Evolutionary conservation across 2,329 filamentous ascomycete species (phyloP).

Genomic region (Phoma herbarum): DNA sequence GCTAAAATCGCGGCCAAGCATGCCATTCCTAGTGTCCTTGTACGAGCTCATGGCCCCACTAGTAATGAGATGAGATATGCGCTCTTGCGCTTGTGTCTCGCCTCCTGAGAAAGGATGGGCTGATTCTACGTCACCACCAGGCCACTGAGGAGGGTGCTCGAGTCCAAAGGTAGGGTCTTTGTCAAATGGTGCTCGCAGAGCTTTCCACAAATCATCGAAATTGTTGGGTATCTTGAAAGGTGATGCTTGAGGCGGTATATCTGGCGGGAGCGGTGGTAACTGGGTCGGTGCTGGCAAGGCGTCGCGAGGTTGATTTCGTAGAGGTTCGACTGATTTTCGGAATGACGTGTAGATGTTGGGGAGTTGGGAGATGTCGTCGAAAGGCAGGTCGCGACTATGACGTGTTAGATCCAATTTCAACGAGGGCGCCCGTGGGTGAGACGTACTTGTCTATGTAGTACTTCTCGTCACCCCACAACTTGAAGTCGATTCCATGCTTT

Average conservation of each 20-base stretch:
- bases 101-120: constrained; percentile 75
- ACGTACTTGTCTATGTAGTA: constrained; percentile 81
- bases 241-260: constrained; percentile 65
- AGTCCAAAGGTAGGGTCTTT: constrained; percentile 56
- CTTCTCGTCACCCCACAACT: constrained; percentile 77
- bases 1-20: constrained; percentile 74
- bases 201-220: constrained; percentile 62
- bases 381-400: constrained; percentile 70
- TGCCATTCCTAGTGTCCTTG: constrained; percentile 74
- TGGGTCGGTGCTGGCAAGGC: constrained; percentile 63
- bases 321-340: constrained; percentile 75
- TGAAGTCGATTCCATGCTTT: constrained; percentile 65
- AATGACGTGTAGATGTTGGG: constrained; percentile 81
- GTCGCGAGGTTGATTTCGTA: constrained; percentile 70
- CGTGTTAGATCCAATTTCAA: background rate
- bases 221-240: constrained; percentile 71
- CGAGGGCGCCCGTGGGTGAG: background rate
- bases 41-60: constrained; percentile 70
- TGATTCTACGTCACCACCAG: constrained; percentile 61
- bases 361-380: constrained; percentile 66
- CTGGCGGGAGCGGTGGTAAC: constrained; percentile 67
- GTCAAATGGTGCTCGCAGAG: constrained; percentile 67
- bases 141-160: constrained; percentile 61
- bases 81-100: constrained; percentile 66
- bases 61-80: constrained; percentile 68